These are phyloP conservation scores for Exophiala calicioides DNA, from an alignment of 2,329 filamentous ascomycete genomes.

Conservation along the genomic window DNA sequence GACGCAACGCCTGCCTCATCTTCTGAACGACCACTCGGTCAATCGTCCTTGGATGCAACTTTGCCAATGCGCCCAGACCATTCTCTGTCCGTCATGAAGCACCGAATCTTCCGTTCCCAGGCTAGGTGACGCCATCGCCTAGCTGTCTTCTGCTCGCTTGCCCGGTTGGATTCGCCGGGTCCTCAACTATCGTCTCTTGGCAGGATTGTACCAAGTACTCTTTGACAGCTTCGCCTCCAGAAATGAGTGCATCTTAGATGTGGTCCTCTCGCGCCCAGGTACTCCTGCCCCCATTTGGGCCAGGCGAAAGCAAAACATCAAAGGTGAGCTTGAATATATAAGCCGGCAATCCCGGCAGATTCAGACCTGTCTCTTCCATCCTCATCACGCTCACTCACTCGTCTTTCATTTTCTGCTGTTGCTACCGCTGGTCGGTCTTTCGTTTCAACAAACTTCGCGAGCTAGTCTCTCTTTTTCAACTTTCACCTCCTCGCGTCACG, in stretches of 20 bases:
- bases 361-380: neutral
- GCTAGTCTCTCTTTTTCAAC: conserved; percentile 28
- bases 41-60: neutral
- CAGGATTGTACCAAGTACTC: conserved; percentile 14
- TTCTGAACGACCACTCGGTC: conserved; percentile 10
- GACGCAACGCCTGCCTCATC: conserved; percentile 20
- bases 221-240: conserved; percentile 25
- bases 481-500: conserved; percentile 15
- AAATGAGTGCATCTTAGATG: conserved; percentile 10
- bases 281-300: neutral
- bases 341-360: neutral
- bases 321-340: conserved; percentile 16
- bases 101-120: neutral
- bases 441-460: conserved; percentile 22
- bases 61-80: conserved; percentile 8
- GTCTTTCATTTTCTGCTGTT: conserved; percentile 12
- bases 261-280: neutral
- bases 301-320: too few species aligned
- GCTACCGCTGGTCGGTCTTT: conserved; percentile 29
- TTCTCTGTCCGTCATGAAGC: conserved; percentile 3
- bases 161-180: conserved; percentile 8
- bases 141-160: conserved; percentile 5
- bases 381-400: conserved; percentile 6
- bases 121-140: conserved; percentile 9
- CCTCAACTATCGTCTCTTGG: conserved; percentile 3